phyloP scores from a whole-genome alignment of 169 alveolate species.

The Plasmodium yoelii region DNA sequence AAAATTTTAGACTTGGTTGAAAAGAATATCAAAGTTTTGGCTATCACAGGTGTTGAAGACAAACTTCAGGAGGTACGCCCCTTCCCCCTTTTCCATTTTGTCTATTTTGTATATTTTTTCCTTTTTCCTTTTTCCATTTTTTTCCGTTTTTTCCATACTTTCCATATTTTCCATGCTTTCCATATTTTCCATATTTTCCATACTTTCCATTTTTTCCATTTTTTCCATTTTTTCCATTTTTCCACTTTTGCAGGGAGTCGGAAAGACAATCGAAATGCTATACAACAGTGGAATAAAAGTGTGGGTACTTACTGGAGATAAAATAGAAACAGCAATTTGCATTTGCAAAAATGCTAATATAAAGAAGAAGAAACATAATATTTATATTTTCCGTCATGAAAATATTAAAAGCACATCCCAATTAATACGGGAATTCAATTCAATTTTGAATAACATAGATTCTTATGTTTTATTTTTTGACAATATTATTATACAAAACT shows the following conservation, averaged over 20 bases:
- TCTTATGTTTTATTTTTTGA: constrained; percentile 73
- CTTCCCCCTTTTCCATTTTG: background rate
- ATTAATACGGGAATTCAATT: constrained; percentile 63
- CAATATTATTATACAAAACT: constrained; percentile 66
- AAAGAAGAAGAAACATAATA: constrained; percentile 86
- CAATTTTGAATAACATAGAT: constrained; percentile 53
- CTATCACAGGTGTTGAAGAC: constrained; percentile 98
- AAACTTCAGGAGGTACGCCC: constrained; percentile 91
- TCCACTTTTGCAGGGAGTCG: constrained; percentile 91
- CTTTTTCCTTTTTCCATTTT: background rate
- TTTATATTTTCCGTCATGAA: constrained; percentile 80
- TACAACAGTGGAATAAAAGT: constrained; percentile 97
- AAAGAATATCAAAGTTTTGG: constrained; percentile 92
- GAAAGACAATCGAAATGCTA: constrained; percentile 92
- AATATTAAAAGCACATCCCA: constrained; percentile 77
- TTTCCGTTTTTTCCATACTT: background rate
- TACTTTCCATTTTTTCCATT: background rate
- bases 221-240: background rate
- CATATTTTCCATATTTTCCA: background rate
- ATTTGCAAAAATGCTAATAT: constrained; percentile 97
- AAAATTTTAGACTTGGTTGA: constrained; percentile 83
- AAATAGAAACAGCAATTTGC: constrained; percentile 99
- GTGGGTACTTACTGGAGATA: constrained; percentile 99
- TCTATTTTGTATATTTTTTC: too few species aligned
- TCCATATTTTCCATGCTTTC: background rate